Conservation (phyloP, 2,329 filamentous ascomycete genomes). For the Hymenoscyphus occultus region DNA sequence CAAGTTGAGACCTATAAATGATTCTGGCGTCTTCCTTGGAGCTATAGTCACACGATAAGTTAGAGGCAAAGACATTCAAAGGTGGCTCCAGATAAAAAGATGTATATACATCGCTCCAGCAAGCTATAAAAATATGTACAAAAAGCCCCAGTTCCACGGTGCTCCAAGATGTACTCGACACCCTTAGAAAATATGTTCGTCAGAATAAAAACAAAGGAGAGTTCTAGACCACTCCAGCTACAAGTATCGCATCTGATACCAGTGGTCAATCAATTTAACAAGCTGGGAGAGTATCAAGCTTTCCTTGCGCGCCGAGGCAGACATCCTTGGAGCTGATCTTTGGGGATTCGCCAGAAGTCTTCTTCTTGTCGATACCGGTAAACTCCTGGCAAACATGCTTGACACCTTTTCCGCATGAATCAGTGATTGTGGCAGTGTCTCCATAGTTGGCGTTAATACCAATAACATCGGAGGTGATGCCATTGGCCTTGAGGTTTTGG, state of each 20-base stretch:
- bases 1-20: no score
- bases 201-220: not conserved
- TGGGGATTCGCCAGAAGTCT: conserved; percentile 12
- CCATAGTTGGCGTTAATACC: conserved; percentile 38
- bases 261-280: conserved; percentile 13
- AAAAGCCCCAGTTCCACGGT: not conserved
- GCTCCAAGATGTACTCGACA: conserved; percentile 1
- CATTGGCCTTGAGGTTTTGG: conserved; percentile 36
- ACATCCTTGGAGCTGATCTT: conserved; percentile 17
- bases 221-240: not conserved
- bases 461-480: conserved; percentile 30
- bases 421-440: conserved; percentile 33
- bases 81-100: not conserved
- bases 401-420: conserved; percentile 22
- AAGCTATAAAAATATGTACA: not conserved
- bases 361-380: conserved; percentile 23
- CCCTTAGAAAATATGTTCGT: not conserved
- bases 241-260: not conserved
- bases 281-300: conserved; percentile 18
- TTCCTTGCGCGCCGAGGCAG: conserved; percentile 23
- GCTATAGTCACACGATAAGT: not conserved
- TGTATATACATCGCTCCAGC: not conserved
- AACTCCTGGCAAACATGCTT: conserved; percentile 27
- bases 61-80: not conserved
- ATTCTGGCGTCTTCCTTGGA: no score